Percentiles rank a stretch among this genome's conserved stretches.
Conservation (phyloP, 2,329 filamentous ascomycete species). For the Ophiostoma tasmaniense region DNA sequence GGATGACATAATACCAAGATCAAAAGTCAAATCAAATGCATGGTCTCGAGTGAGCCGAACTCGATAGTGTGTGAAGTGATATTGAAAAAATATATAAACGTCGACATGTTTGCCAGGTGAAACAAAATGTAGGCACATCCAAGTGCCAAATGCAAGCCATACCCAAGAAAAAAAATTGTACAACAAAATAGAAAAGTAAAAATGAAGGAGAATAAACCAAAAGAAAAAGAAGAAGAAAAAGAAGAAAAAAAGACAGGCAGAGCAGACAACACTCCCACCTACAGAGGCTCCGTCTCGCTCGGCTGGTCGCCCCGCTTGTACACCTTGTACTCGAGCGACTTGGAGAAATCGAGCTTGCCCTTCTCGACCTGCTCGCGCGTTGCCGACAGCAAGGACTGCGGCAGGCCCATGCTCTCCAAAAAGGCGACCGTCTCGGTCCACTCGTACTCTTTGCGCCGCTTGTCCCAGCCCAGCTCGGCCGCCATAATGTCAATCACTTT, state of each 20-base stretch:
- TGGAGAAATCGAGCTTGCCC: constrained; percentile 50
- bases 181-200: background rate
- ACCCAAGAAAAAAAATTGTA: background rate
- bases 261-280: no score
- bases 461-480: constrained; percentile 72
- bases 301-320: constrained; percentile 53
- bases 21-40: no score
- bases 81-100: background rate
- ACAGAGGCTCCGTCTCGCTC: constrained; percentile 22
- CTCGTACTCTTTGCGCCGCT: constrained; percentile 62
- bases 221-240: no score
- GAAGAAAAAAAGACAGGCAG: background rate
- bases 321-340: constrained; percentile 51
- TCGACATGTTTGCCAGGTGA: no score
- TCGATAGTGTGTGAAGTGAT: background rate
- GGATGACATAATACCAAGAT: no score
- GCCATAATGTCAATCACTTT: constrained; percentile 83
- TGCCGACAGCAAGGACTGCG: constrained; percentile 45
- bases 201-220: background rate
- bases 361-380: constrained; percentile 54
- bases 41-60: no score
- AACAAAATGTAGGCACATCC: background rate
- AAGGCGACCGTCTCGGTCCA: constrained; percentile 63
- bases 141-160: background rate
- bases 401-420: constrained; percentile 58